Base-by-base conservation (phyloP, 176 grass and related monocot species). In the Oryza coarctata region DNA sequence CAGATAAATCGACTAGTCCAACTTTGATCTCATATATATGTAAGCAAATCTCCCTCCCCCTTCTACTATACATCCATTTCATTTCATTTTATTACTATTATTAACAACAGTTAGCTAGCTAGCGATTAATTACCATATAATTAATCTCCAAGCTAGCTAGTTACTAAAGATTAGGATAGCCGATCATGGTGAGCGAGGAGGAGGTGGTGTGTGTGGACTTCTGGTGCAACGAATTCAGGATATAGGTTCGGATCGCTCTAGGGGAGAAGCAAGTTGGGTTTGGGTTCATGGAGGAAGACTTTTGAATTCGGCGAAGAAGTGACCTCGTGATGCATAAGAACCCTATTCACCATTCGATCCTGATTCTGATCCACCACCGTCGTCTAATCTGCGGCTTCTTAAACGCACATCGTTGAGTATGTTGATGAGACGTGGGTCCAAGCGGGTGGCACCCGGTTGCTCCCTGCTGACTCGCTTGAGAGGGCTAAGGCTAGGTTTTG, bases 381-480 rank as follows among this genome's bases (percentile, higher is more conserved):
- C 23, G 35, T 15, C 89, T 70, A 0, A 66, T 87, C 36, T 78
- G 74, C 18, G 75, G 68, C 41, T 90, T 80, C 9, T 0, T 80
- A 6, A 90, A n/a, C n/a, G n/a, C n/a, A 75, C 62, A 90, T 87
- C 35, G 12, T 87, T 23, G 80, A 90, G 84, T 90, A 84, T 61
- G n/a, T 86, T 15, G 62, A 87, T 26, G 80, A 82, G 25, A 55
- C 65, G 2, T 88, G 76, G 77, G 60, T 68, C 2, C 2, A 0
- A 0, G 6, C 5, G 1, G 2, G 6, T 13, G 20, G 25, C 2
- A 12, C 39, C 66, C 36, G 30, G 47, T 41, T 87, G 45, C 72
- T 91, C 52, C 64, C 89, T 1, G 6, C 0, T 0, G 65, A 85
- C 68, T 81, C 71, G 9, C 8, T 73, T 22, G 5, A 52, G 5